These are phyloP conservation scores for Starmerella cellae DNA, from an alignment of 805 yeast genomes.

Conservation along the genomic window DNA sequence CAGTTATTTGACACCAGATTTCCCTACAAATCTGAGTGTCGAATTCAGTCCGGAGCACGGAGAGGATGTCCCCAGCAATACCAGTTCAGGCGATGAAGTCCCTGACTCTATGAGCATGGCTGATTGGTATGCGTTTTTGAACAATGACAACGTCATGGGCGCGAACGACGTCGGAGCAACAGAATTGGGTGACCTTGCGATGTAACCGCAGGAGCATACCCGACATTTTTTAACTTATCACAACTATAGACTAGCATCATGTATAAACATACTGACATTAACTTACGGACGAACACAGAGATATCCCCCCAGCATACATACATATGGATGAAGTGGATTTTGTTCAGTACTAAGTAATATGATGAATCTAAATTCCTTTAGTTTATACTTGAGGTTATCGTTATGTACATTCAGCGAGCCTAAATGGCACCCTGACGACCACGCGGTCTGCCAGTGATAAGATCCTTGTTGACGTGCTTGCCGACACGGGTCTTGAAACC, in stretches of 20 bases:
- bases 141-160: background rate
- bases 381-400: too few species aligned
- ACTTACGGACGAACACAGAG: too few species aligned
- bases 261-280: too few species aligned
- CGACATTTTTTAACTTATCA: too few species aligned
- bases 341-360: too few species aligned
- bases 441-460: conserved; percentile 86
- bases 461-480: conserved; percentile 67
- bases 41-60: background rate
- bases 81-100: conserved; percentile 15
- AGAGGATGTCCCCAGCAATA: background rate
- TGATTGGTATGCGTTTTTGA: conserved; percentile 31
- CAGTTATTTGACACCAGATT: background rate
- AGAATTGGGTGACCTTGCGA: background rate
- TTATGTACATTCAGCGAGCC: background rate
- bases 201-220: too few species aligned
- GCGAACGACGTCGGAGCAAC: background rate
- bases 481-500: conserved; percentile 89
- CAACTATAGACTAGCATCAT: too few species aligned
- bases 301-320: too few species aligned
- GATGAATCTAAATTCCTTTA: background rate
- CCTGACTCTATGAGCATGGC: conserved; percentile 28
- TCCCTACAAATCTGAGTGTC: background rate
- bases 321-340: too few species aligned
- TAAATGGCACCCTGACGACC: conserved; percentile 33